These are phyloP conservation scores for Periconia digitata DNA, from an alignment of 2,329 filamentous ascomycete species.

Conservation along the genomic window DNA sequence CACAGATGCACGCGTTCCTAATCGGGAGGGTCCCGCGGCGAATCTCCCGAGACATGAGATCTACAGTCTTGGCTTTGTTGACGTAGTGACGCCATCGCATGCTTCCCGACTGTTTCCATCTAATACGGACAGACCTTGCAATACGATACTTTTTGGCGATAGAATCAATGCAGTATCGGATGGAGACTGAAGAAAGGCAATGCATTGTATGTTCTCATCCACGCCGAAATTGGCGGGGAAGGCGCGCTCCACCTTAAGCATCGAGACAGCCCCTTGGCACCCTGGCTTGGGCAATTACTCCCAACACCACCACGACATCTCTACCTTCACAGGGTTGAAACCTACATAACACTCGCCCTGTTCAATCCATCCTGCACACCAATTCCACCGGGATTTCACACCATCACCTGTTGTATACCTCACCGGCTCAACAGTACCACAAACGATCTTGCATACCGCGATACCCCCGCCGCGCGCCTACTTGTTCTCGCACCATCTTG, in stretches of 20 bases:
- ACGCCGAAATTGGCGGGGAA: background rate
- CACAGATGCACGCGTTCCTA: background rate
- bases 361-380: no score
- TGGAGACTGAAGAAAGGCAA: background rate
- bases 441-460: no score
- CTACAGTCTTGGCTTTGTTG: background rate
- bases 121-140: background rate
- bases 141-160: background rate
- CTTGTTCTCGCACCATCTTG: no score
- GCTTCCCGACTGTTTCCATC: background rate
- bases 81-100: background rate
- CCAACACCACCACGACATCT: background rate
- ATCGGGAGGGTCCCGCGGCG: background rate
- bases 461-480: no score
- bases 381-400: no score
- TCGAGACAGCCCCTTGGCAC: background rate
- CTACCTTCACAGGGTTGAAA: background rate
- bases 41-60: background rate
- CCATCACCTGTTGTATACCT: no score
- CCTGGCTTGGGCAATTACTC: background rate
- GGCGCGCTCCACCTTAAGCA: background rate
- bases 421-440: no score
- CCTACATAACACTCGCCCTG: no score
- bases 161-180: background rate
- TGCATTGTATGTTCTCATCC: background rate